A percentile compares a stretch with the other conserved stretches of the same genome.
These are phyloP conservation scores for Colletotrichum sp. DNA, from an alignment of 2,329 filamentous ascomycete species.

Conservation along the genomic window DNA sequence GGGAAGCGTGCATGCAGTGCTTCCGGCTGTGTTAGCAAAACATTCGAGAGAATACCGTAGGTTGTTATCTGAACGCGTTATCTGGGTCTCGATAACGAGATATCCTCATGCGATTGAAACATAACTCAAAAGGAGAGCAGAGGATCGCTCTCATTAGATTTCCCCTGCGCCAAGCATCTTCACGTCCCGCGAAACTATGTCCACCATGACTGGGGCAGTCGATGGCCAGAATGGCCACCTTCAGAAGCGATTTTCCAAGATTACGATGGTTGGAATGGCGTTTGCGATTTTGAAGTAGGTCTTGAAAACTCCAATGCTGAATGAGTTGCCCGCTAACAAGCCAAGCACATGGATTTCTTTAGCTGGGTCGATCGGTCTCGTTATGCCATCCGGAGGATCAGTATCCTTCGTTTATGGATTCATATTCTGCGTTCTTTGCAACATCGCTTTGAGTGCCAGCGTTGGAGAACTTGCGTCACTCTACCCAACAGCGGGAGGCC, in stretches of 20 bases:
- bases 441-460: constrained; percentile 44
- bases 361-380: constrained; percentile 45
- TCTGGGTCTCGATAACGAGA: background rate
- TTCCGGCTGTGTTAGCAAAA: background rate
- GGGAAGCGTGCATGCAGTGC: background rate
- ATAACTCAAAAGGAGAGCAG: background rate
- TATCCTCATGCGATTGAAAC: background rate
- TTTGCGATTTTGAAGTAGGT: constrained; percentile 48
- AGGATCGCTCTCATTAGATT: background rate
- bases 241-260: constrained; percentile 39
- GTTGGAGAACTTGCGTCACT: constrained; percentile 47
- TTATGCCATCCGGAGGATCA: constrained; percentile 45
- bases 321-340: background rate
- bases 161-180: background rate
- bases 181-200: background rate
- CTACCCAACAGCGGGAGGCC: constrained; percentile 51
- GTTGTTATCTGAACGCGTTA: background rate
- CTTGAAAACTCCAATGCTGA: background rate
- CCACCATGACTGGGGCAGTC: background rate
- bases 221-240: constrained; percentile 30
- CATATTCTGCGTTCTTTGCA: constrained; percentile 49
- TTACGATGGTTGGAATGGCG: constrained; percentile 47
- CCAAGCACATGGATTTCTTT: constrained; percentile 43
- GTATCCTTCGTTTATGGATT: constrained; percentile 50
- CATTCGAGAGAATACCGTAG: background rate